Evolutionary conservation across 2,329 filamentous ascomycete species (phyloP), one percentile per base, ranked within the genome.

Genomic region (Xylaria sp.): DNA sequence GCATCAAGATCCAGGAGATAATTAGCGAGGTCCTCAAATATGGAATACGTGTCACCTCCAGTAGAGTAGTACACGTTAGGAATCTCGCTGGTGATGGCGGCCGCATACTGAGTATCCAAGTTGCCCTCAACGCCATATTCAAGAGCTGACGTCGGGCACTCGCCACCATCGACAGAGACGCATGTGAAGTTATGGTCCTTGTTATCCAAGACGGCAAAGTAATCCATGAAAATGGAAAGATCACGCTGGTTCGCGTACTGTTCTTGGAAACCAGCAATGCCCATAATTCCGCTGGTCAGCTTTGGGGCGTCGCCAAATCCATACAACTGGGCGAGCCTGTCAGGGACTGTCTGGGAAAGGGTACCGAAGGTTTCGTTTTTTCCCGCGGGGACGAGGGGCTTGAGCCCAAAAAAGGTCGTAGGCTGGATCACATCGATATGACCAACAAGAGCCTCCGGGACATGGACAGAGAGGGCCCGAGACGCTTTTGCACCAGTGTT

Each of bases 221-320:
- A 44, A 44, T 44, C 40, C 40, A 44, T 44, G 40, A 44, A 44
- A n/a, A 44, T 44, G 16, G 40, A 44, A 44, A 44, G 40, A 44
- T 44, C 40, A n/a, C 40, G 40, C 5, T 44, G 40, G 40, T 44
- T 44, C 16, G 40, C 40, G 13, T 18, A 44, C n/a, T 44, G 16
- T 44, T 44, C 40, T 44, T 44, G 40, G 5, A 44, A 44, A 44
- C 40, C 40, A 44, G 40, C 40, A n/a, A 44, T 44, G 13, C 40
- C 40, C 40, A 44, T 44, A 6, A 44, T 44, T 16, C 40, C 40
- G 16, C 40, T 44, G 5, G 40, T 44, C 40, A 44, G 40, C 40
- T 44, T 44, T 16, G 16, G 40, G 40, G 40, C 40, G 40, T 44
- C 40, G 40, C 40, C 40, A 5, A 44, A 44, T 44, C 40, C 40